phyloP scores from a whole-genome alignment of 2,329 filamentous ascomycete genomes.

The Pseudocercospora cruenta region DNA sequence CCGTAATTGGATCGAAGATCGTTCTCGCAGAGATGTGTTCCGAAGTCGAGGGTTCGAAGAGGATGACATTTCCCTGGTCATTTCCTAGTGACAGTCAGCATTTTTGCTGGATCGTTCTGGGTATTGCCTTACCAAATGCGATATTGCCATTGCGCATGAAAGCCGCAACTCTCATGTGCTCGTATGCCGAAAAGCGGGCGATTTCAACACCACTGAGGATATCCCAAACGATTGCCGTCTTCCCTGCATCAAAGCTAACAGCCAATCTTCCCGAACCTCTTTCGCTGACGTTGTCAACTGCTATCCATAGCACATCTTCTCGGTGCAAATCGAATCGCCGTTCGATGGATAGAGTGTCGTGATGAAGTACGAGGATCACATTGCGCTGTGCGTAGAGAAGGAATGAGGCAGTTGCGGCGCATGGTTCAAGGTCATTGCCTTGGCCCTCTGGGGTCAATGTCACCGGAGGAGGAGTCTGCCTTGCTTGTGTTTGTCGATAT shows the following conservation, averaged over 20 bases:
- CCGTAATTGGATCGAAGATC: slow-evolving; percentile 93
- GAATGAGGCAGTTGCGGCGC: slow-evolving; percentile 86
- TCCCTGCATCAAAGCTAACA: slow-evolving; percentile 88
- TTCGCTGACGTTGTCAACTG: slow-evolving; percentile 90
- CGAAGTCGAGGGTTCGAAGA: slow-evolving; percentile 90
- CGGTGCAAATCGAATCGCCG: slow-evolving; percentile 81
- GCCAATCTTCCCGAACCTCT: slow-evolving; percentile 80
- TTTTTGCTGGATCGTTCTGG: background rate
- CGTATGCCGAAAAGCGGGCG: slow-evolving; percentile 89
- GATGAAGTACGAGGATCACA: slow-evolving; percentile 82
- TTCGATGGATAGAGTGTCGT: slow-evolving; percentile 89
- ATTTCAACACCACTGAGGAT: slow-evolving; percentile 88
- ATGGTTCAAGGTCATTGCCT: slow-evolving; percentile 73
- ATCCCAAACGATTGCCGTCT: slow-evolving; percentile 96
- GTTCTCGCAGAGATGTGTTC: slow-evolving; percentile 91
- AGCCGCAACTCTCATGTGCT: slow-evolving; percentile 78
- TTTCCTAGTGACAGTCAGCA: slow-evolving; percentile 65
- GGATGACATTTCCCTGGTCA: slow-evolving; percentile 85
- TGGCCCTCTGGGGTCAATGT: slow-evolving; percentile 50
- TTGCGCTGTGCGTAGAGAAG: slow-evolving; percentile 86
- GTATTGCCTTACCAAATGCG: slow-evolving; percentile 75
- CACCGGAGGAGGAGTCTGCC: slow-evolving; percentile 45
- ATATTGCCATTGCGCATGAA: slow-evolving; percentile 99
- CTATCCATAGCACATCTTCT: slow-evolving; percentile 80
- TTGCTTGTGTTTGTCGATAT: slow-evolving; percentile 4